phyloP scores from a whole-genome alignment of 1,284 basidiomycete species.

The Cystobasidium slooffiae region DNA sequence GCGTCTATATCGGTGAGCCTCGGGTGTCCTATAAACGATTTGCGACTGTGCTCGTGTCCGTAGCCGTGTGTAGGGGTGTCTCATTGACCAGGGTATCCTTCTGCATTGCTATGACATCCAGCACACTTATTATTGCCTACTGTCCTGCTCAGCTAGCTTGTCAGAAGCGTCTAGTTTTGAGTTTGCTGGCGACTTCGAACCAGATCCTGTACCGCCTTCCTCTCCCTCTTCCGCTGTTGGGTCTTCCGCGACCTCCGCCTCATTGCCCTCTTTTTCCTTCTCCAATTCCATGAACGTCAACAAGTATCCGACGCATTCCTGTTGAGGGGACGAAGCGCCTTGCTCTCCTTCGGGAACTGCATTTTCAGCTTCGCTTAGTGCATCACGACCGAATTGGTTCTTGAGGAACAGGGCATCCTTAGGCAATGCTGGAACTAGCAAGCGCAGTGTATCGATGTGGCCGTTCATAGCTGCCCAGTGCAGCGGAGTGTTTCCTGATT shows the following conservation, averaged over 20 bases:
- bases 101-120: no score
- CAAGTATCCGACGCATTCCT: constrained; percentile 42
- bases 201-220: neutral
- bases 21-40: no score
- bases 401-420: constrained; percentile 44
- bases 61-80: no score
- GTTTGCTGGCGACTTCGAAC: neutral
- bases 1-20: no score
- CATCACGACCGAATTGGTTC: constrained; percentile 51
- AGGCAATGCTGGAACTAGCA: constrained; percentile 50
- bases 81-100: no score
- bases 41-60: no score
- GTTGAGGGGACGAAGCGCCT: neutral
- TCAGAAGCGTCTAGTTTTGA: neutral
- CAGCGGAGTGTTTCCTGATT: constrained; percentile 51
- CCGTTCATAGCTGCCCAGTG: constrained; percentile 53
- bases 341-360: constrained; percentile 24
- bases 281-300: constrained; percentile 42
- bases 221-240: neutral
- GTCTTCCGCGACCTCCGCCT: constrained; percentile 20
- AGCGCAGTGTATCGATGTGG: constrained; percentile 50
- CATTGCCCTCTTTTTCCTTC: constrained; percentile 28
- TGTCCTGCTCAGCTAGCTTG: neutral
- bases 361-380: constrained; percentile 51
- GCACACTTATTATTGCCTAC: neutral